These are phyloP conservation scores for Salmacisia buchloeana DNA, from an alignment of 1,284 basidiomycete genomes.

Conservation along the genomic window DNA sequence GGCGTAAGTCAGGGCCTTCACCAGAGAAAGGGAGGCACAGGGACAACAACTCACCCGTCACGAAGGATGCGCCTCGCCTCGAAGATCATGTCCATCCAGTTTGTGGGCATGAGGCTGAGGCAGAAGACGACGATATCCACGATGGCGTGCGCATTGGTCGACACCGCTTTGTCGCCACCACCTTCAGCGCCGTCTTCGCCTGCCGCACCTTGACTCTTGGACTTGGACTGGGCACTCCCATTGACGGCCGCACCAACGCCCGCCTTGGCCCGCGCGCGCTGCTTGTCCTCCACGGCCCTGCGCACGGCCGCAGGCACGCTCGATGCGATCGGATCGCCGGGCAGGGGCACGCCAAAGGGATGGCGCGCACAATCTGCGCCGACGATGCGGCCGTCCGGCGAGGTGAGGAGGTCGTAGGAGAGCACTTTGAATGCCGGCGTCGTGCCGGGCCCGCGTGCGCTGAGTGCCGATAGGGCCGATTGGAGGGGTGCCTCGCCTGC, in stretches of 20 bases:
- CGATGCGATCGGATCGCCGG: conserved; percentile 5
- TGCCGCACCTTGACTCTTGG: neutral
- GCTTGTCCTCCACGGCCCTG: conserved; percentile 30
- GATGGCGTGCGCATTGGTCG: conserved; percentile 53
- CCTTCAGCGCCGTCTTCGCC: neutral
- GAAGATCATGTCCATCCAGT: conserved; percentile 83
- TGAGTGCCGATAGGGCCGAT: too few species aligned
- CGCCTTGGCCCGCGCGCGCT: neutral
- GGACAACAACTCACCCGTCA: conserved; percentile 60
- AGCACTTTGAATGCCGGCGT: conserved; percentile 61
- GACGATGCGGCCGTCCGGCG: conserved; percentile 58
- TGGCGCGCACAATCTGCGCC: conserved; percentile 30
- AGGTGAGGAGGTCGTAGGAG: conserved; percentile 73
- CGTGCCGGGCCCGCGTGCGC: conserved; percentile 56
- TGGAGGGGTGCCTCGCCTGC: conserved; percentile 89
- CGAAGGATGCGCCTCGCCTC: conserved; percentile 84
- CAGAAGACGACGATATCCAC: conserved; percentile 90
- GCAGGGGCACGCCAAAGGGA: conserved; percentile 26
- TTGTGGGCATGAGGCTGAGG: conserved; percentile 91
- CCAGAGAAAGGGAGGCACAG: neutral
- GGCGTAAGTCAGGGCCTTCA: neutral
- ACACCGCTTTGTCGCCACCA: neutral
- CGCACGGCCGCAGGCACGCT: conserved; percentile 75
- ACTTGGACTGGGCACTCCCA: neutral
- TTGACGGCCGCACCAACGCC: neutral